Conservation (phyloP, 2,329 filamentous ascomycete genomes). For the Cladosporium sphaerospermum region DNA sequence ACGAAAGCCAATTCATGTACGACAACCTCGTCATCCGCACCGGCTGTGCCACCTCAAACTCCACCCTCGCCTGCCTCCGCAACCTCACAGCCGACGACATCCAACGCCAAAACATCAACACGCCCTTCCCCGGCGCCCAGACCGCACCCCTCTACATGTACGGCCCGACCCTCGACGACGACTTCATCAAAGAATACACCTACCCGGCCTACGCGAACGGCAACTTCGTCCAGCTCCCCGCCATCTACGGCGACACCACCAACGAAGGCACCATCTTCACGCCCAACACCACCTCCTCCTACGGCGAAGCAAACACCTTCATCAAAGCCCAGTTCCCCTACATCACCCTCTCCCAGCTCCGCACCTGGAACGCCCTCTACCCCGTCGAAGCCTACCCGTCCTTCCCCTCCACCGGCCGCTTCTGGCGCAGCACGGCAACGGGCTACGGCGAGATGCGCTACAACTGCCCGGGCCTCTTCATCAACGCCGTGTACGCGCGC, state of each 20-base stretch:
- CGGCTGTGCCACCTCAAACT: constrained; percentile 35
- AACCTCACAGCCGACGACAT: constrained; percentile 38
- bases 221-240: constrained; percentile 47
- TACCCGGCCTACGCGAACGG: constrained; percentile 44
- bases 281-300: constrained; percentile 43
- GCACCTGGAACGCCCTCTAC: constrained; percentile 50
- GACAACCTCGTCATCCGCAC: constrained; percentile 46
- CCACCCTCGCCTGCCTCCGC: constrained; percentile 47
- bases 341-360: constrained; percentile 47
- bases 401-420: constrained; percentile 47
- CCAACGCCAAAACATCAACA: constrained; percentile 41
- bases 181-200: constrained; percentile 47
- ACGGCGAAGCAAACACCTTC: constrained; percentile 48
- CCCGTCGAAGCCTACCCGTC: constrained; percentile 40
- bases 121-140: constrained; percentile 40
- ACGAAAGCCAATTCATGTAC: constrained; percentile 47
- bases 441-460: constrained; percentile 62
- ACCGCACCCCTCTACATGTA: constrained; percentile 45
- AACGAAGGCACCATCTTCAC: constrained; percentile 62
- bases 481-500: constrained; percentile 40
- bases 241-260: constrained; percentile 51
- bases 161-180: constrained; percentile 45
- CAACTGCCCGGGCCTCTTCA: constrained; percentile 55
- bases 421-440: constrained; percentile 53
- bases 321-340: constrained; percentile 53